Conservation (phyloP, 495 filamentous ascomycete species). For the Xylaria longipes region DNA sequence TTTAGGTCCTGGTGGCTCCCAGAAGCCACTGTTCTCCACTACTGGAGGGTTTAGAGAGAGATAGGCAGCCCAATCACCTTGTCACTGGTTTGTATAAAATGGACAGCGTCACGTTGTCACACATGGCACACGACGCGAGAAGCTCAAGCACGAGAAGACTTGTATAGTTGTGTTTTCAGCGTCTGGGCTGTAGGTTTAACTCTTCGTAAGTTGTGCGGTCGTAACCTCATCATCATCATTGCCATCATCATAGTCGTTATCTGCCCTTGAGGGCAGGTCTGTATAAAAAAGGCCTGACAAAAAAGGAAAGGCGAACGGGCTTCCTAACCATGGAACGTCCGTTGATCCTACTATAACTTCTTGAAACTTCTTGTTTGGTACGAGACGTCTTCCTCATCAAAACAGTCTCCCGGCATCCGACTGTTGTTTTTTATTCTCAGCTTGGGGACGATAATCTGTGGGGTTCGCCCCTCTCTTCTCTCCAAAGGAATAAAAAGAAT, state of each 20-base stretch:
- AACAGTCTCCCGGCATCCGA: constrained; percentile 11
- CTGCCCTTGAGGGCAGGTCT: constrained; percentile 27
- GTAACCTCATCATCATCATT: constrained; percentile 29
- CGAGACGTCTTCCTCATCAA: neutral
- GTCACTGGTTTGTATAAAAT: neutral
- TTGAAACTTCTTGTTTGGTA: constrained; percentile 9
- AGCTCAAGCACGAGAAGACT: constrained; percentile 6
- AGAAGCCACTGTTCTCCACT: constrained; percentile 10
- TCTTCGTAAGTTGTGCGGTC: constrained; percentile 26
- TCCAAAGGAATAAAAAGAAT: constrained; percentile 10
- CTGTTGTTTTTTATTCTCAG: neutral
- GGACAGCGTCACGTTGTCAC: neutral
- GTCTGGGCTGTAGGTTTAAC: constrained; percentile 19
- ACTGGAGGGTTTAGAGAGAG: neutral
- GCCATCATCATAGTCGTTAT: constrained; percentile 27
- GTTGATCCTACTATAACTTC: constrained; percentile 17
- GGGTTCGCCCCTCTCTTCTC: constrained; percentile 1
- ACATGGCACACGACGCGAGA: neutral
- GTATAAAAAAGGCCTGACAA: constrained; percentile 11
- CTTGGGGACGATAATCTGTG: constrained; percentile 6
- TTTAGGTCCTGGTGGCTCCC: constrained; percentile 1
- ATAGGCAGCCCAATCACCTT: neutral
- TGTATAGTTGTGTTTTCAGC: constrained; percentile 21
- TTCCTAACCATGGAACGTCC: constrained; percentile 16
- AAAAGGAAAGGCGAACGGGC: constrained; percentile 13